A percentile compares a stretch with the other conserved stretches of the same genome.
These are phyloP conservation scores for Hydrangea macrophylla DNA, from an alignment of 148 eudicot species.

Conservation along the genomic window DNA sequence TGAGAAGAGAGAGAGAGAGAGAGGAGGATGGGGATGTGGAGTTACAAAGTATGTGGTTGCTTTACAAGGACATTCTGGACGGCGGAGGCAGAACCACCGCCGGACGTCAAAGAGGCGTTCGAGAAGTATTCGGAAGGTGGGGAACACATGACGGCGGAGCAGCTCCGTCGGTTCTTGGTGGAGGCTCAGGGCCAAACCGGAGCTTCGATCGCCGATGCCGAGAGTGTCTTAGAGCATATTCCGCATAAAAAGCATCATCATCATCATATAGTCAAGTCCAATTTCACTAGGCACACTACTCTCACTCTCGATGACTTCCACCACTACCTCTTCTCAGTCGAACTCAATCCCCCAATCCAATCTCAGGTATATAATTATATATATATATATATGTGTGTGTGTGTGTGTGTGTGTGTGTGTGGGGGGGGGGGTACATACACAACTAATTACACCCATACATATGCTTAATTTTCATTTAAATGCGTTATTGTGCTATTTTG, in stretches of 20 bases:
- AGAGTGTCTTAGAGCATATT: constrained; percentile 40
- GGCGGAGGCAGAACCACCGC: constrained; percentile 54
- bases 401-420: too few species aligned
- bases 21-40: constrained; percentile 37
- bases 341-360: constrained; percentile 64
- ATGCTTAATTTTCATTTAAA: too few species aligned
- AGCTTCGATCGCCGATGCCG: constrained; percentile 29
- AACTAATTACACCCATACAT: too few species aligned
- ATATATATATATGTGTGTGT: background rate
- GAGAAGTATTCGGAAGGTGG: constrained; percentile 39
- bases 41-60: constrained; percentile 61
- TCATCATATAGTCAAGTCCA: constrained; percentile 48
- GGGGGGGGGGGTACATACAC: too few species aligned
- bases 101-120: constrained; percentile 55
- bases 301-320: constrained; percentile 74
- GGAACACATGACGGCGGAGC: constrained; percentile 53
- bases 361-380: constrained; percentile 33
- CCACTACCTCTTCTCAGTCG: constrained; percentile 50
- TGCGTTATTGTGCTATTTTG: too few species aligned
- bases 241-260: constrained; percentile 37
- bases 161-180: constrained; percentile 48
- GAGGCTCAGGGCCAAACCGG: constrained; percentile 42
- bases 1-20: background rate
- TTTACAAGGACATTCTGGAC: constrained; percentile 62
- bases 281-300: constrained; percentile 37